Percentiles rank a stretch among this genome's conserved stretches.
phyloP scores from a whole-genome alignment of 306 rosid genomes.

The Dryas alaskensis region DNA sequence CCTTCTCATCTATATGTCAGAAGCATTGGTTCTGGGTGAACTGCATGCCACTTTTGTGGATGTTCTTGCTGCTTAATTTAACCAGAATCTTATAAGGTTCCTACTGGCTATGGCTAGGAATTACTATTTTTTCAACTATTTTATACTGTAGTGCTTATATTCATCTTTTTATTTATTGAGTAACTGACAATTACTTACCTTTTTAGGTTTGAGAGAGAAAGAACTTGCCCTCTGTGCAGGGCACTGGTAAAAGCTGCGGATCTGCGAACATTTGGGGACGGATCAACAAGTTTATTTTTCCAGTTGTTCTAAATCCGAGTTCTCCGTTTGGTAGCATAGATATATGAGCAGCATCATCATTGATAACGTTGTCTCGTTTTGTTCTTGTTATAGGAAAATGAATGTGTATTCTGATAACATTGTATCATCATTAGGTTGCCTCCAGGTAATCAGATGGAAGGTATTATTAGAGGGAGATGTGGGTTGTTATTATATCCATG shows the following conservation, averaged over 20 bases:
- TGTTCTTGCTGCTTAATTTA: background rate
- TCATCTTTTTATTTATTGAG: constrained; percentile 10
- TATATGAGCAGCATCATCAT: constrained; percentile 25
- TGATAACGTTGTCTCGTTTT: constrained; percentile 12
- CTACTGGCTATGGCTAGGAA: background rate
- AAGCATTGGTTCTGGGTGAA: background rate
- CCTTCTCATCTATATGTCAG: background rate
- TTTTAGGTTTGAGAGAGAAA: constrained; percentile 91
- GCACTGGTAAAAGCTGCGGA: constrained; percentile 73
- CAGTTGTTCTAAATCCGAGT: constrained; percentile 49
- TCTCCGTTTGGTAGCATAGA: background rate
- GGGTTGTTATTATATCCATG: constrained; percentile 14
- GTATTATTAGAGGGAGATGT: constrained; percentile 10
- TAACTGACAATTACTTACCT: constrained; percentile 8
- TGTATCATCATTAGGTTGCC: constrained; percentile 20
- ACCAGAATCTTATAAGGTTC: background rate
- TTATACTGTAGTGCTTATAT: constrained; percentile 5
- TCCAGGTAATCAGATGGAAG: constrained; percentile 23
- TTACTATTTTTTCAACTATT: background rate
- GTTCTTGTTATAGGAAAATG: constrained; percentile 13
- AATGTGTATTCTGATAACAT: constrained; percentile 12
- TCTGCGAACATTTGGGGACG: constrained; percentile 74
- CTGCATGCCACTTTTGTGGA: background rate
- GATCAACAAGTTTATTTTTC: constrained; percentile 79
- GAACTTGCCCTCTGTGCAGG: constrained; percentile 92